A percentile compares a stretch with the other conserved stretches of the same genome.
Evolutionary conservation across 148 eudicot genomes (phyloP).

Genomic region (Cornus kousa): DNA sequence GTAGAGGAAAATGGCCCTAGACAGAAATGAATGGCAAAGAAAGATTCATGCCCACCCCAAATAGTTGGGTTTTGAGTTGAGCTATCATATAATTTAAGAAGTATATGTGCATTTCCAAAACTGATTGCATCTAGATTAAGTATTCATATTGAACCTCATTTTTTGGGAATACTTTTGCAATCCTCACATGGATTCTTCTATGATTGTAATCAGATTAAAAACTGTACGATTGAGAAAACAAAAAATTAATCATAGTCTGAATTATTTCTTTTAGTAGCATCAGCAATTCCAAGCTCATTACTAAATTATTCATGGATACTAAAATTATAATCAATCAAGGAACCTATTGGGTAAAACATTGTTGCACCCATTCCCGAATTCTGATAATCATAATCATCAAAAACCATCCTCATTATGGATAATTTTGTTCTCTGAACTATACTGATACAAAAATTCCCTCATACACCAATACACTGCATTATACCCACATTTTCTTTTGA

Average conservation of each 20-base stretch:
- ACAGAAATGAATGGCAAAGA: not conserved
- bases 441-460: not conserved
- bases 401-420: not conserved
- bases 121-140: too few relatives aligned
- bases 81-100: not conserved
- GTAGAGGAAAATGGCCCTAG: not conserved
- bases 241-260: too few relatives aligned
- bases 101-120: not conserved
- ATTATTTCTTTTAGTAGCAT: too few relatives aligned
- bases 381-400: not conserved
- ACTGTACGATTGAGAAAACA: not conserved
- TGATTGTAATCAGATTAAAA: not conserved
- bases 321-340: not conserved
- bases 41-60: not conserved
- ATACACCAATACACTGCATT: not conserved
- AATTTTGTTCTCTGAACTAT: not conserved
- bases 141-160: not conserved
- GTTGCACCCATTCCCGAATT: not conserved
- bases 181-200: not conserved
- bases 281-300: too few relatives aligned
- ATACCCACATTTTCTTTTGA: not conserved
- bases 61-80: not conserved
- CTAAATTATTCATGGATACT: too few relatives aligned
- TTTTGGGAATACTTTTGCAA: not conserved
- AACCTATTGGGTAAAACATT: not conserved